phyloP scores from a whole-genome alignment of 768 basidiomycete genomes.

The Albatrellus ellisii region DNA sequence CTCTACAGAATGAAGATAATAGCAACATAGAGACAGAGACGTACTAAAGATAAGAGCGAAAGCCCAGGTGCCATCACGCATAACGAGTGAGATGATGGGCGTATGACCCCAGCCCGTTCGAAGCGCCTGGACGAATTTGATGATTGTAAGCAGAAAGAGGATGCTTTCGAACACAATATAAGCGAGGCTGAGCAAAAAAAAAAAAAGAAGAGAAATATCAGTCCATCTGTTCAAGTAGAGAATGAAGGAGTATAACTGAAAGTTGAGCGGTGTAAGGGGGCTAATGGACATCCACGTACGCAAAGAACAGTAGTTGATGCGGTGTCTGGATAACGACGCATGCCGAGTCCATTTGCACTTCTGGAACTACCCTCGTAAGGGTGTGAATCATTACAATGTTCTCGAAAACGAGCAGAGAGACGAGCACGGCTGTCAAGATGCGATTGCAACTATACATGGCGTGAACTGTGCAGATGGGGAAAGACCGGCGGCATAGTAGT shows the following conservation, averaged over 20 bases:
- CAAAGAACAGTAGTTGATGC: slow-evolving; percentile 5
- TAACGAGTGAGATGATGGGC: slow-evolving; percentile 13
- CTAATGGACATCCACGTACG: neutral
- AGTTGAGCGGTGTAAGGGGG: neutral
- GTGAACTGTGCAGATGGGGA: slow-evolving; percentile 6
- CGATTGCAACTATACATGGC: slow-evolving; percentile 10
- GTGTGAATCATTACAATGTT: slow-evolving; percentile 8
- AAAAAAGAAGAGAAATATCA: neutral
- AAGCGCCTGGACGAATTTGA: slow-evolving; percentile 13
- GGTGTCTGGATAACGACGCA: slow-evolving; percentile 10
- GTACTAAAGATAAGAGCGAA: slow-evolving; percentile 18
- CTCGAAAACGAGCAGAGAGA: slow-evolving; percentile 5
- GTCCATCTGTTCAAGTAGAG: neutral
- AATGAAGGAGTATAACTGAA: neutral
- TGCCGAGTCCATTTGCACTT: slow-evolving; percentile 2
- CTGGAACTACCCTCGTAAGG: slow-evolving; percentile 4
- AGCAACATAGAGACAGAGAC: neutral
- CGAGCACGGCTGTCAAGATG: slow-evolving; percentile 1
- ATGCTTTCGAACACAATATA: slow-evolving; percentile 16
- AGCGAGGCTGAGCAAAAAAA: slow-evolving; percentile 10
- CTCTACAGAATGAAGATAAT: neutral
- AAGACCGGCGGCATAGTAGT: neutral
- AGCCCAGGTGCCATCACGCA: slow-evolving; percentile 18
- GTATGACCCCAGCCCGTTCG: slow-evolving; percentile 15
- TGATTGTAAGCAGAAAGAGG: slow-evolving; percentile 16